phyloP scores from a whole-genome alignment of 2,329 filamentous ascomycete species.

The Hypoxylon rubiginosum region DNA sequence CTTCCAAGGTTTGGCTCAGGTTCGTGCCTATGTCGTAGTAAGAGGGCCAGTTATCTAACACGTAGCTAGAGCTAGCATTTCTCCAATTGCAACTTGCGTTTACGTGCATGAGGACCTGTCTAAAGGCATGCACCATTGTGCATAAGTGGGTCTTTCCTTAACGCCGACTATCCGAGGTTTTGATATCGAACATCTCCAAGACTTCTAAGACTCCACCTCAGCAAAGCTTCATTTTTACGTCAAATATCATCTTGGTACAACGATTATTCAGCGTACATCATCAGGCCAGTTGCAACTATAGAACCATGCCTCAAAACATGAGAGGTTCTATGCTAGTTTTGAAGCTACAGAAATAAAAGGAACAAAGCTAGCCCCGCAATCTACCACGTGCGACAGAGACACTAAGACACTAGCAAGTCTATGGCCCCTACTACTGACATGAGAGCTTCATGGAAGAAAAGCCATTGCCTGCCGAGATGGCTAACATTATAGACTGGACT shows the following conservation, averaged over 20 bases:
- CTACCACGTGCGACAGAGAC: not conserved
- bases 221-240: not conserved
- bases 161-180: not conserved
- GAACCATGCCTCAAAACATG: not conserved
- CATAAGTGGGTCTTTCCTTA: conserved; percentile 1
- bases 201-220: too few species aligned
- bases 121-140: not conserved
- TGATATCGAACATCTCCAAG: not conserved
- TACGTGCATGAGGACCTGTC: conserved; percentile 18
- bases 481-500: not conserved
- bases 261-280: too few species aligned
- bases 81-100: conserved; percentile 22
- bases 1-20: not conserved
- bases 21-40: not conserved
- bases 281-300: not conserved
- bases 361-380: not conserved
- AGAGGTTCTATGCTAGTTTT: not conserved
- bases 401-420: too few species aligned
- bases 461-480: not conserved
- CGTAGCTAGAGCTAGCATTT: conserved; percentile 20
- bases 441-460: not conserved
- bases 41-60: conserved; percentile 14
- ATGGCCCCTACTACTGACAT: not conserved
- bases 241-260: too few species aligned
- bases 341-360: not conserved